Conservation (phyloP, 805 yeast genomes). For the Hanseniaspora taiwanica region DNA sequence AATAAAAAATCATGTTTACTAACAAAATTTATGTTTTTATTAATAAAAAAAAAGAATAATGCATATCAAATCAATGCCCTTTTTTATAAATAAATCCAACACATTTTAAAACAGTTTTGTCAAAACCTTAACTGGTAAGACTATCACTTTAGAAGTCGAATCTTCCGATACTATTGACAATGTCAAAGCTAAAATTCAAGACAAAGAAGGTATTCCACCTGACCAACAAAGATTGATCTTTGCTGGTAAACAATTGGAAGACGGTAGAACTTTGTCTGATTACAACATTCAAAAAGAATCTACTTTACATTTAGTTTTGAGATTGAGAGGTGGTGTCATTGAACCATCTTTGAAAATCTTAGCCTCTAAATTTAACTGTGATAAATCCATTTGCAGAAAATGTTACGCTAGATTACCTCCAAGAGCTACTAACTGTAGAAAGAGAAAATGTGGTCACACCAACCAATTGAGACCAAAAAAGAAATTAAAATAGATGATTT, state of each 20-base stretch:
- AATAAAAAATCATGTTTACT: too few species aligned
- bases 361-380: constrained; percentile 99
- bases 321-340: constrained; percentile 98
- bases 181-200: constrained; percentile 96
- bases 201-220: constrained; percentile 99
- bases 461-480: constrained; percentile 99
- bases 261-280: constrained; percentile 97
- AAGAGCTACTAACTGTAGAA: constrained; percentile 99
- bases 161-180: constrained; percentile 98
- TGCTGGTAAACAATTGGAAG: constrained; percentile 99
- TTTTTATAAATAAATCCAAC: neutral
- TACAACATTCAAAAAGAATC: constrained; percentile 99
- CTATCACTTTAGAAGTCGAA: constrained; percentile 97
- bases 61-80: neutral
- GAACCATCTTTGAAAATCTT: constrained; percentile 99
- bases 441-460: constrained; percentile 99
- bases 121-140: constrained; percentile 80
- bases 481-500: constrained; percentile 80
- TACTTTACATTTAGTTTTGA: constrained; percentile 86
- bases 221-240: constrained; percentile 99
- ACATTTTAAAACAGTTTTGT: constrained; percentile 37
- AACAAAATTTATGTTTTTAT: constrained; percentile 7
- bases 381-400: constrained; percentile 96
- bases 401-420: constrained; percentile 99
- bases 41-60: too few species aligned